Conservation (phyloP, 2,329 filamentous ascomycete species). For the Clonostachys solani region DNA sequence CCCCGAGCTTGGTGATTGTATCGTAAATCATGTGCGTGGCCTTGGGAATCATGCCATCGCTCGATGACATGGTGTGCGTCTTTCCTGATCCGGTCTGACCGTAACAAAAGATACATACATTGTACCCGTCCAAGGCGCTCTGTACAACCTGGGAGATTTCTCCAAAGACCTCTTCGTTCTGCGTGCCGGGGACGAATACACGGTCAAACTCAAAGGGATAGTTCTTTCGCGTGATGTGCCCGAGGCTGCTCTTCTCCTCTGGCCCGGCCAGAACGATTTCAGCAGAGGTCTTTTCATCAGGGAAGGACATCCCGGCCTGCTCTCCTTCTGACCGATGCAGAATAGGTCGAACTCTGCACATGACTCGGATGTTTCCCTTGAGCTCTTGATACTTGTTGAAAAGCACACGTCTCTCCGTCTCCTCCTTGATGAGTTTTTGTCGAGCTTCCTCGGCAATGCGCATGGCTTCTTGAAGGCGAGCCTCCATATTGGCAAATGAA, state of each 20-base stretch:
- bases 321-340: conserved; percentile 55
- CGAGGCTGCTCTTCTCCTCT: conserved; percentile 79
- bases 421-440: conserved; percentile 84
- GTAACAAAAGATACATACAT: conserved; percentile 98
- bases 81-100: conserved; percentile 97
- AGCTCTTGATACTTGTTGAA: conserved; percentile 98
- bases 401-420: conserved; percentile 82
- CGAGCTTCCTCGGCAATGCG: conserved; percentile 65
- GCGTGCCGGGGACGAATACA: conserved; percentile 74
- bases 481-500: conserved; percentile 77
- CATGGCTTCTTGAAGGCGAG: conserved; percentile 73
- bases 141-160: conserved; percentile 97
- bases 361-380: conserved; percentile 97
- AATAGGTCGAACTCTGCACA: conserved; percentile 87
- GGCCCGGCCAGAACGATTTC: conserved; percentile 82
- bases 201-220: conserved; percentile 90
- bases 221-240: conserved; percentile 69
- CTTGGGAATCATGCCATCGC: conserved; percentile 90
- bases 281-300: conserved; percentile 78
- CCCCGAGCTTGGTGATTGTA: conserved; percentile 75
- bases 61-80: conserved; percentile 90
- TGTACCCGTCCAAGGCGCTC: conserved; percentile 93
- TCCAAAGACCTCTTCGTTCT: conserved; percentile 86
- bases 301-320: conserved; percentile 72
- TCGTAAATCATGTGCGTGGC: conserved; percentile 93